Base-by-base conservation (phyloP, 2,329 filamentous ascomycete genomes). In the Botrytis porri region DNA sequence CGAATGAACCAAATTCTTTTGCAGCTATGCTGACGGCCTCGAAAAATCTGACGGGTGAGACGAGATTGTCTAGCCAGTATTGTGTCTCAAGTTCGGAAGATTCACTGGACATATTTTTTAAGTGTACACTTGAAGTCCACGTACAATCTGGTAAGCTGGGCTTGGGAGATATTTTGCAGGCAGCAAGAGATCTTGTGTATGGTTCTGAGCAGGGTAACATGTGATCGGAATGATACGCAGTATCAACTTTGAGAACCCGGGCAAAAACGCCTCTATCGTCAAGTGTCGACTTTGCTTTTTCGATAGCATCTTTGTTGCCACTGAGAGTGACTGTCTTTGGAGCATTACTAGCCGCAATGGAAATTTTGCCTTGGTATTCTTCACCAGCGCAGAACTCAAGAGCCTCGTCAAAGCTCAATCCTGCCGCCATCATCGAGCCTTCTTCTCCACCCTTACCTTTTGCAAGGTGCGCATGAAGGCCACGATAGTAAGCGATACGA, bases 351-450 rank as follows among this genome's bases (percentile, higher is more conserved):
- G 79, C 80, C 10, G 82, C 82, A 45, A 83, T 76, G 35, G 75
- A 29, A 45, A 75, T 32, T 32, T 61, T 51, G 1, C 74, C 74
- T 25, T 60, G 61, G 51, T 76, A 76, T 14, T 67, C 65, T 22
- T 65, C 67, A 14, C 66, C 69, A 7, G 71, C 64, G 63, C 69
- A 74, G 20, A 76, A 72, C 22, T 70, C 74, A 2, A 25, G 6
- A n/a, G 71, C 71, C 35, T 75, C 73, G n/a, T 74, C 67, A 6
- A 71, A 62, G 3, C 73, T 63, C 10, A 82, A 81, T 0, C 83
- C 84, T 0, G 83, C 85, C 0, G 85, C 86, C 65, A 88, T 75
- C 87, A 88, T 88, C 1, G 80, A 82, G 0, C 87, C 87, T 16
- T 66, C 35, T 45, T 73, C n/a, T 22, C 16, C 79, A 12, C 51